Evolutionary conservation across 2,329 filamentous ascomycete species (phyloP).

Genomic region (Botryotinia calthae): DNA sequence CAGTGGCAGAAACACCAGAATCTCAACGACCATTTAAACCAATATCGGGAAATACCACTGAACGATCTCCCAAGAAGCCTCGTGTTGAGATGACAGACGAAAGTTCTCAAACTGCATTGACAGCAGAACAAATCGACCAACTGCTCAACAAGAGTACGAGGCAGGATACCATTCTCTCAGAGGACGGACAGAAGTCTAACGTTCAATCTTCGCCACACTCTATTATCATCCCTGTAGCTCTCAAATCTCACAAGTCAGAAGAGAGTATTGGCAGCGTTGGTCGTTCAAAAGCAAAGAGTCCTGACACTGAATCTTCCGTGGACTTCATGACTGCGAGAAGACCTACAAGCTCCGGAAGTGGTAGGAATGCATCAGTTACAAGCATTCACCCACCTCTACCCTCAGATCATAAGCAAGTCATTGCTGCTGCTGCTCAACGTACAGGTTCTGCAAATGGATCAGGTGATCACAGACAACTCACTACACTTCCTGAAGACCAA

Average conservation of each 20-base stretch:
- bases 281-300: slow-evolving; percentile 42
- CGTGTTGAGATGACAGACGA: slow-evolving; percentile 59
- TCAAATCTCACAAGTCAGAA: slow-evolving; percentile 48
- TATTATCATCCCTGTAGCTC: slow-evolving; percentile 39
- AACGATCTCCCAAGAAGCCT: slow-evolving; percentile 43
- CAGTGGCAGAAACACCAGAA: slow-evolving; percentile 49
- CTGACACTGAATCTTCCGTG: slow-evolving; percentile 40
- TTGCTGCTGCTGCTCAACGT: slow-evolving; percentile 71
- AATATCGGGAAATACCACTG: slow-evolving; percentile 56
- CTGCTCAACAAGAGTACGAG: slow-evolving; percentile 58
- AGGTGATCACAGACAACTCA: slow-evolving; percentile 13
- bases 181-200: slow-evolving; percentile 28
- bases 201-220: slow-evolving; percentile 33
- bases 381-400: slow-evolving; percentile 70
- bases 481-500: slow-evolving; percentile 56
- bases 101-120: slow-evolving; percentile 78
- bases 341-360: slow-evolving; percentile 72
- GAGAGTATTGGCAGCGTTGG: slow-evolving; percentile 50
- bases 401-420: slow-evolving; percentile 76
- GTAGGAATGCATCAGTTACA: slow-evolving; percentile 48
- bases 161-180: slow-evolving; percentile 31
- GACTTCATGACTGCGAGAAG: slow-evolving; percentile 47
- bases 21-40: slow-evolving; percentile 59
- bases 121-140: slow-evolving; percentile 76
- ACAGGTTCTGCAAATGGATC: slow-evolving; percentile 45